A percentile compares a stretch with the other conserved stretches of the same genome.
These are phyloP conservation scores for Mycena kentingensis DNA, from an alignment of 768 basidiomycete genomes.

Conservation along the genomic window DNA sequence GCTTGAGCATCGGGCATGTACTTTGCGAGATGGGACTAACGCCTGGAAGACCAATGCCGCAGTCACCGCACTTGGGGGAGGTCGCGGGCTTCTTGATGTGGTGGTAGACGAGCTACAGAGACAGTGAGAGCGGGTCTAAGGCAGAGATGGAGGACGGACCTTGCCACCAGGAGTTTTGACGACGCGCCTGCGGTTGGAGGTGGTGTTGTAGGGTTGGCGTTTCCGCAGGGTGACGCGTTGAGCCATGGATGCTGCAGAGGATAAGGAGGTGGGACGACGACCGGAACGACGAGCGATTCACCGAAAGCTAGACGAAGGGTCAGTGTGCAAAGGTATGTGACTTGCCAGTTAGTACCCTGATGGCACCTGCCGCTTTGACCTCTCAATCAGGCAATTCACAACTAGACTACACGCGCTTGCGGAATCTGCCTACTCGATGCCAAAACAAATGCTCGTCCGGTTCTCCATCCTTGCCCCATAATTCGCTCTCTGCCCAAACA, in stretches of 20 bases:
- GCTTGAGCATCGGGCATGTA: constrained; percentile 1
- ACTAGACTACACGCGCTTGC: constrained; percentile 38
- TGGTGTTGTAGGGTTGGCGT: constrained; percentile 97
- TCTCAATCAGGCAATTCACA: too few relatives aligned
- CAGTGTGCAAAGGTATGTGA: not conserved
- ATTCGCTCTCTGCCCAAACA: constrained; percentile 49
- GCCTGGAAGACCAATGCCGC: constrained; percentile 90
- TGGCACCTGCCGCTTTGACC: too few relatives aligned
- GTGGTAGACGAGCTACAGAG: constrained; percentile 97
- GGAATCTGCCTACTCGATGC: constrained; percentile 59
- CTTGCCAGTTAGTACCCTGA: too few relatives aligned
- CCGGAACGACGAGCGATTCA: not conserved
- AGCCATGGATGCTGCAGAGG: constrained; percentile 63
- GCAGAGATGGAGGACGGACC: too few relatives aligned
- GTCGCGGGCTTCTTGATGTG: constrained; percentile 93
- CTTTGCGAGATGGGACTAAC: constrained; percentile 51
- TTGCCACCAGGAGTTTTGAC: constrained; percentile 99
- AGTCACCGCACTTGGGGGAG: constrained; percentile 98
- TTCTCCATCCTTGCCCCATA: constrained; percentile 56
- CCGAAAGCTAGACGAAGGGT: not conserved
- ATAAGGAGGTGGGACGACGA: not conserved
- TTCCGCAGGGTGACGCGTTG: constrained; percentile 99
- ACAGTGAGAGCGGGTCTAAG: too few relatives aligned
- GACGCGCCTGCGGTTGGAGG: constrained; percentile 91
- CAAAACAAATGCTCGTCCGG: constrained; percentile 59